Conservation (phyloP, 306 rosid genomes). For the Citrullus colocynthis region DNA sequence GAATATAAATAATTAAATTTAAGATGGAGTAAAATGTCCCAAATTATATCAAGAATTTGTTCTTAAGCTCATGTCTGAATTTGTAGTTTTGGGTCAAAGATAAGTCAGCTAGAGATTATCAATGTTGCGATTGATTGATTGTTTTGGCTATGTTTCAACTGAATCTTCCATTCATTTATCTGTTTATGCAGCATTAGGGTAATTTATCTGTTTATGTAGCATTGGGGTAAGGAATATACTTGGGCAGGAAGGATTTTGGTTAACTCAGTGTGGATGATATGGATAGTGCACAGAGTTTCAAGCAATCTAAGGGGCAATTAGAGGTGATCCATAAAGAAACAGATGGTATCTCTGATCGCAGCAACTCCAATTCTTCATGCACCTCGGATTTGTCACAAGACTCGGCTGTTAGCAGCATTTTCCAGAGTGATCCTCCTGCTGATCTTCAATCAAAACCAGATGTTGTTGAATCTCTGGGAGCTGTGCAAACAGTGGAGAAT, state of each 20-base stretch:
- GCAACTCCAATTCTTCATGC: not conserved
- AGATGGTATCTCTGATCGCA: not conserved
- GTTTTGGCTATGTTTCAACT: not conserved
- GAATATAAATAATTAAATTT: too few relatives aligned
- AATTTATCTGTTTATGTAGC: not conserved
- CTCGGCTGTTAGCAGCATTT: not conserved
- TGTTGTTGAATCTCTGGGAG: not conserved
- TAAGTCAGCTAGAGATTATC: not conserved
- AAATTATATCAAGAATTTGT: not conserved
- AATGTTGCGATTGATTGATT: not conserved
- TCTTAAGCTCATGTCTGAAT: not conserved
- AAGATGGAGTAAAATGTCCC: not conserved
- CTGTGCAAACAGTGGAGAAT: not conserved
- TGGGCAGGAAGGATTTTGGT: not conserved
- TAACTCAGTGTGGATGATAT: not conserved
- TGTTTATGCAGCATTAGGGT: not conserved
- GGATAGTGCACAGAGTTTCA: not conserved
- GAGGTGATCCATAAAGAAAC: not conserved
- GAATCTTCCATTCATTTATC: not conserved
- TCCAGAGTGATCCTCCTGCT: not conserved
- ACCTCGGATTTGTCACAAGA: not conserved
- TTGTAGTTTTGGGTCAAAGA: not conserved
- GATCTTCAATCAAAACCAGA: not conserved
- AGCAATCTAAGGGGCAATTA: constrained; percentile 3
- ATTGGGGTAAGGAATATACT: not conserved